phyloP scores from a whole-genome alignment of 768 basidiomycete genomes.

The Leccinum boreale region DNA sequence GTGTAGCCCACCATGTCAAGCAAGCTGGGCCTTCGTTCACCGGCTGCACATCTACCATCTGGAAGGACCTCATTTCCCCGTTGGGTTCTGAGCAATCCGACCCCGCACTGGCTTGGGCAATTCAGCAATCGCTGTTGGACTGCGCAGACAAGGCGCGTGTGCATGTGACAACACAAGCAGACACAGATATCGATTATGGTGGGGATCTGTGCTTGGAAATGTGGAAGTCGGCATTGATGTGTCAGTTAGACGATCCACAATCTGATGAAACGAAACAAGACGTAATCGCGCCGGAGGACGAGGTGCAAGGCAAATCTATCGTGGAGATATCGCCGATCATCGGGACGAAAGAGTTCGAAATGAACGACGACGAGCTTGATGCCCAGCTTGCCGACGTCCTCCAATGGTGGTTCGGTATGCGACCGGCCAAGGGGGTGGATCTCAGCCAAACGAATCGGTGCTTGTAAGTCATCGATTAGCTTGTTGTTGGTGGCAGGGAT shows the following conservation, averaged over 20 bases:
- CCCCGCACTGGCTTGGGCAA: conserved; percentile 27
- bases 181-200: conserved; percentile 8
- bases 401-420: conserved; percentile 72
- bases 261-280: neutral
- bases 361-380: conserved; percentile 53
- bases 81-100: conserved; percentile 9
- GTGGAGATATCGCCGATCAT: conserved; percentile 44
- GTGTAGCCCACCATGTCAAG: conserved; percentile 4
- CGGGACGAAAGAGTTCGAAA: conserved; percentile 57
- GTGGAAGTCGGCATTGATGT: conserved; percentile 1
- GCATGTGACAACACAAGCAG: neutral
- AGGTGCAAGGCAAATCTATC: neutral
- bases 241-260: conserved; percentile 1
- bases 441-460: conserved; percentile 60
- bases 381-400: conserved; percentile 52
- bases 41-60: conserved; percentile 1
- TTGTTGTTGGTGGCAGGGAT: neutral
- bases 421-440: conserved; percentile 69
- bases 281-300: neutral
- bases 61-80: conserved; percentile 9
- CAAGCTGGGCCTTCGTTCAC: conserved; percentile 4
- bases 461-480: conserved; percentile 43
- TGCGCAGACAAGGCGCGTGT: conserved; percentile 8
- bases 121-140: conserved; percentile 26
- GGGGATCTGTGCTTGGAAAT: neutral